Evolutionary conservation across 768 basidiomycete genomes (phyloP).

Genomic region (Hygrophoropsis aurantiaca): DNA sequence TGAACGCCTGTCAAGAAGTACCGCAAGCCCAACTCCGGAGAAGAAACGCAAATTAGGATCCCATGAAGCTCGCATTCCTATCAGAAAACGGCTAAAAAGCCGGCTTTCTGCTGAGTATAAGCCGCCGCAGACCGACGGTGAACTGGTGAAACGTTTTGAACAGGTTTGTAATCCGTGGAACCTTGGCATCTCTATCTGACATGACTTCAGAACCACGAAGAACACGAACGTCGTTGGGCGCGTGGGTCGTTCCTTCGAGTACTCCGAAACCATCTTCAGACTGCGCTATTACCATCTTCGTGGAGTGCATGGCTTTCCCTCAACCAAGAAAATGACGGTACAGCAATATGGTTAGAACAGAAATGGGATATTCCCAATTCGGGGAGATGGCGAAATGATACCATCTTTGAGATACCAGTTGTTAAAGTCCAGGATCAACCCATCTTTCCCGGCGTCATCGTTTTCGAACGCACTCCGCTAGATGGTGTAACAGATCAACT

Average conservation of each 20-base stretch:
- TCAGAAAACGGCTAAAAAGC: constrained; percentile 31
- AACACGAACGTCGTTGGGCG: constrained; percentile 73
- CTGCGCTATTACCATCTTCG: constrained; percentile 31
- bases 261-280: constrained; percentile 35
- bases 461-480: constrained; percentile 76
- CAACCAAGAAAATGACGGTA: constrained; percentile 70
- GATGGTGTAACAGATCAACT: constrained; percentile 62
- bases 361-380: constrained; percentile 72
- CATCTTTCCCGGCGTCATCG: constrained; percentile 60
- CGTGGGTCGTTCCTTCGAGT: constrained; percentile 61
- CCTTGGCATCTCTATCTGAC: background rate
- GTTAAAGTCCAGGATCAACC: constrained; percentile 17
- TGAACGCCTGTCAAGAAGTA: constrained; percentile 28
- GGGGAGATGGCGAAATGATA: constrained; percentile 60
- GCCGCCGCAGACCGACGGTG: constrained; percentile 60
- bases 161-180: constrained; percentile 47
- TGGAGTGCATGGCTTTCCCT: constrained; percentile 77
- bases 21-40: constrained; percentile 2
- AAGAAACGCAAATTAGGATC: constrained; percentile 27
- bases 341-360: constrained; percentile 77
- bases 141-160: constrained; percentile 62
- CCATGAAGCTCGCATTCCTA: constrained; percentile 16
- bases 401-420: constrained; percentile 61
- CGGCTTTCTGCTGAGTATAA: constrained; percentile 45
- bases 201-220: constrained; percentile 60